phyloP scores from a whole-genome alignment of 768 basidiomycete genomes.

The Lentinula detonsa region DNA sequence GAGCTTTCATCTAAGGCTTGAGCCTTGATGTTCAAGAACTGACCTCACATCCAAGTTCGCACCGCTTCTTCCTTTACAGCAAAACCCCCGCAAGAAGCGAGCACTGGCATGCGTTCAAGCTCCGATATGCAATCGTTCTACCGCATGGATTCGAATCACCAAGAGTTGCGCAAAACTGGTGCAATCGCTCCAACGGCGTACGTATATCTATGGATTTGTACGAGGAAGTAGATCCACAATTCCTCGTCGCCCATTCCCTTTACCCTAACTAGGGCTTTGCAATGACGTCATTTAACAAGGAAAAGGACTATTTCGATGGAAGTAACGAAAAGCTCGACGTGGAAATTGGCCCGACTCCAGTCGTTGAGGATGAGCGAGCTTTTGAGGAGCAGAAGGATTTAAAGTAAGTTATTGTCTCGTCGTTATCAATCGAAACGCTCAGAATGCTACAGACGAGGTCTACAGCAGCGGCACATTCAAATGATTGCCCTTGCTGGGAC shows the following conservation, averaged over 20 bases:
- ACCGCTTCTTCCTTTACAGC: too few relatives aligned
- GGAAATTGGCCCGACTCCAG: neutral
- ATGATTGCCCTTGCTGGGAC: conserved; percentile 9
- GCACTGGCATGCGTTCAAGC: too few relatives aligned
- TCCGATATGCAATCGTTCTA: neutral
- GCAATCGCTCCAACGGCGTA: neutral
- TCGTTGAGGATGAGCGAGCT: neutral
- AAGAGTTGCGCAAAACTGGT: neutral
- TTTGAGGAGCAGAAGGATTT: neutral
- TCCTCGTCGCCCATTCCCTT: neutral
- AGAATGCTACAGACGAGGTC: neutral
- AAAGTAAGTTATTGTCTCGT: neutral
- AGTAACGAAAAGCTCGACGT: neutral
- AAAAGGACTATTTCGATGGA: neutral
- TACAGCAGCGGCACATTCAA: conserved; percentile 5
- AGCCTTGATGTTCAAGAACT: too few relatives aligned
- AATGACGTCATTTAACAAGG: neutral
- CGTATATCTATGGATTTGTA: neutral
- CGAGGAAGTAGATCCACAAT: too few relatives aligned
- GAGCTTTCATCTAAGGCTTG: too few relatives aligned
- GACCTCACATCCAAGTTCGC: too few relatives aligned
- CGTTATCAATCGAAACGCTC: too few relatives aligned
- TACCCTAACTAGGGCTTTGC: neutral
- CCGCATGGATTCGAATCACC: neutral
- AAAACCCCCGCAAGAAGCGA: too few relatives aligned